phyloP scores from a whole-genome alignment of 805 yeast genomes.

The Ogataea angusta region DNA sequence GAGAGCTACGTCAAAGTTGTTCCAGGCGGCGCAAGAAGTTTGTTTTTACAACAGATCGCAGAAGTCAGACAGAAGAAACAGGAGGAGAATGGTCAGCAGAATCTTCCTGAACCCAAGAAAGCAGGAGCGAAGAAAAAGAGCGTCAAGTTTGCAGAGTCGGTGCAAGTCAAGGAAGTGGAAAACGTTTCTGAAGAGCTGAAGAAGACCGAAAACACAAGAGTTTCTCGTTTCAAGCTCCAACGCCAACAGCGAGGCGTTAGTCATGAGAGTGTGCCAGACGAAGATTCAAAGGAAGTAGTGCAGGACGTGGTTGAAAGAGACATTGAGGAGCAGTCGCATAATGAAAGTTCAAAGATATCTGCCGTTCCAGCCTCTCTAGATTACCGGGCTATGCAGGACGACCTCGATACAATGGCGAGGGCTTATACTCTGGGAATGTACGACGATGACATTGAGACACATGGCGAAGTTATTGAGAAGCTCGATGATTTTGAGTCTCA shows the following conservation, averaged over 20 bases:
- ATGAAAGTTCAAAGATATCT: background rate
- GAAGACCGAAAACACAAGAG: constrained; percentile 24
- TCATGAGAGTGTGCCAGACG: constrained; percentile 7
- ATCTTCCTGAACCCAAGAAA: background rate
- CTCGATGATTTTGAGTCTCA: constrained; percentile 52
- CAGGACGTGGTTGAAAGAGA: constrained; percentile 15
- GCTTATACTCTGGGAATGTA: constrained; percentile 59
- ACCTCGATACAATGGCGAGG: constrained; percentile 55
- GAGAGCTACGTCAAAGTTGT: constrained; percentile 26
- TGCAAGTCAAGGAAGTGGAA: constrained; percentile 59
- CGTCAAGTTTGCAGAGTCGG: constrained; percentile 50
- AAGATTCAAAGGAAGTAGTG: constrained; percentile 14
- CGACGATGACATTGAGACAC: constrained; percentile 56
- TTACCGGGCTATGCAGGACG: constrained; percentile 39
- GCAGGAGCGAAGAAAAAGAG: constrained; percentile 34
- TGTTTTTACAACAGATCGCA: constrained; percentile 41
- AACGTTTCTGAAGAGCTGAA: constrained; percentile 48
- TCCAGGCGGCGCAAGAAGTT: constrained; percentile 32
- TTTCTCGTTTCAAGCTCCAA: constrained; percentile 18
- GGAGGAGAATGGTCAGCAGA: background rate
- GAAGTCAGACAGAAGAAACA: constrained; percentile 9
- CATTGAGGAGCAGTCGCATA: background rate
- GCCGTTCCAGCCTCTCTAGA: constrained; percentile 34
- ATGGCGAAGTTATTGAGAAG: constrained; percentile 53
- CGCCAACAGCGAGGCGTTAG: constrained; percentile 24